phyloP scores from a whole-genome alignment of 768 basidiomycete species.

The Mycena crocata region DNA sequence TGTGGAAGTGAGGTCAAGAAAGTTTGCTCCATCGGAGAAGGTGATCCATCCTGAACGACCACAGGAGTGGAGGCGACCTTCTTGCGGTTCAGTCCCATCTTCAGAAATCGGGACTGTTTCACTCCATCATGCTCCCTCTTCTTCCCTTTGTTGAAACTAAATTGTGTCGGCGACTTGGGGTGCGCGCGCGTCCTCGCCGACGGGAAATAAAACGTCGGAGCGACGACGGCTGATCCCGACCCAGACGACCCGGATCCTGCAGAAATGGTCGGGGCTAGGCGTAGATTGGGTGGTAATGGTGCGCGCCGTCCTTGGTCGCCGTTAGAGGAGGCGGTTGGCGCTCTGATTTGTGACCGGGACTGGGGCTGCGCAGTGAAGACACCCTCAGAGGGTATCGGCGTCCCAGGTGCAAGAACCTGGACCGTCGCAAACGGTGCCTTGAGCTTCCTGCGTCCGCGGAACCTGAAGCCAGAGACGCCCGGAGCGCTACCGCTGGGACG shows the following conservation, averaged over 20 bases:
- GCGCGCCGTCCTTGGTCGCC: background rate
- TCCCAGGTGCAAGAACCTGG: constrained; percentile 15
- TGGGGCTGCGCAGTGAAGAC: constrained; percentile 12
- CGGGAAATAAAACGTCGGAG: constrained; percentile 27
- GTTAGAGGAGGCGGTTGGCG: background rate
- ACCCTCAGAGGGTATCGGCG: constrained; percentile 15
- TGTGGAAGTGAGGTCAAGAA: background rate
- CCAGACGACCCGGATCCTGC: constrained; percentile 19
- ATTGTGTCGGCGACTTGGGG: constrained; percentile 30
- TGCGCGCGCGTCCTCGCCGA: constrained; percentile 31
- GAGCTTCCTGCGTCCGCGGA: constrained; percentile 25
- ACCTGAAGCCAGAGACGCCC: constrained; percentile 17
- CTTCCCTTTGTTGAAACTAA: constrained; percentile 27
- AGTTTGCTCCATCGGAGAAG: constrained; percentile 2
- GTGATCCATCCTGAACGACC: background rate
- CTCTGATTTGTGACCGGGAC: background rate
- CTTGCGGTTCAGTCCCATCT: constrained; percentile 16
- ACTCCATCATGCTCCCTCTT: constrained; percentile 27
- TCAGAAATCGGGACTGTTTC: constrained; percentile 11
- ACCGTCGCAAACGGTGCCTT: constrained; percentile 11
- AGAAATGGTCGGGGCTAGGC: background rate
- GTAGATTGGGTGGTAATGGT: background rate
- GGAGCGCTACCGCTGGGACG: constrained; percentile 17
- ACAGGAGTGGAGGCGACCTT: background rate
- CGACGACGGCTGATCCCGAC: constrained; percentile 5